Evolutionary conservation across 495 filamentous ascomycete genomes (phyloP).

Genomic region (Hypoxylon intermedium): DNA sequence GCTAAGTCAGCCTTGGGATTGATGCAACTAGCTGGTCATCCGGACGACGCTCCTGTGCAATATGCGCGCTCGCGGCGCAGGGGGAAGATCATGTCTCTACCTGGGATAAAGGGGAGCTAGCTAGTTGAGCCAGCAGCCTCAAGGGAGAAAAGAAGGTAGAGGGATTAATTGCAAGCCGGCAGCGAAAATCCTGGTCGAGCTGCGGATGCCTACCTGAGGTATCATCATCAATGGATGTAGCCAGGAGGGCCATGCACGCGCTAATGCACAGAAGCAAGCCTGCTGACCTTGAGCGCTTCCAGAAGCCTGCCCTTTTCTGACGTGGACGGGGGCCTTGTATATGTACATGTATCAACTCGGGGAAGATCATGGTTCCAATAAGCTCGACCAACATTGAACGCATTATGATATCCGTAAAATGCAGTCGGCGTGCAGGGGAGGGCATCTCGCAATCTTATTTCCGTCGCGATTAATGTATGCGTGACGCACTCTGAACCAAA

Average conservation of each 20-base stretch:
- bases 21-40: constrained; percentile 17
- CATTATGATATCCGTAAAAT: background rate
- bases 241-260: background rate
- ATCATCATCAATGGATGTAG: background rate
- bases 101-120: constrained; percentile 1
- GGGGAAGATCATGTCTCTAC: background rate
- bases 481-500: constrained; percentile 1
- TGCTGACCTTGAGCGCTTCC: background rate
- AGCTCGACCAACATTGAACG: too few species aligned
- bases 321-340: background rate
- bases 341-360: too few species aligned
- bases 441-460: background rate
- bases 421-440: background rate
- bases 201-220: background rate
- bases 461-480: background rate
- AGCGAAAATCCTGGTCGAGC: background rate
- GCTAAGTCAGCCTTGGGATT: constrained; percentile 14
- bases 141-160: background rate
- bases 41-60: constrained; percentile 7
- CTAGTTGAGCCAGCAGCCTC: background rate
- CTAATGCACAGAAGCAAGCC: background rate
- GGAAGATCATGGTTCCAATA: too few species aligned
- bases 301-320: background rate
- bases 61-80: constrained; percentile 25
- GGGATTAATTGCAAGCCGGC: background rate